phyloP scores from a whole-genome alignment of 768 basidiomycete genomes.

The Russula sp. region DNA sequence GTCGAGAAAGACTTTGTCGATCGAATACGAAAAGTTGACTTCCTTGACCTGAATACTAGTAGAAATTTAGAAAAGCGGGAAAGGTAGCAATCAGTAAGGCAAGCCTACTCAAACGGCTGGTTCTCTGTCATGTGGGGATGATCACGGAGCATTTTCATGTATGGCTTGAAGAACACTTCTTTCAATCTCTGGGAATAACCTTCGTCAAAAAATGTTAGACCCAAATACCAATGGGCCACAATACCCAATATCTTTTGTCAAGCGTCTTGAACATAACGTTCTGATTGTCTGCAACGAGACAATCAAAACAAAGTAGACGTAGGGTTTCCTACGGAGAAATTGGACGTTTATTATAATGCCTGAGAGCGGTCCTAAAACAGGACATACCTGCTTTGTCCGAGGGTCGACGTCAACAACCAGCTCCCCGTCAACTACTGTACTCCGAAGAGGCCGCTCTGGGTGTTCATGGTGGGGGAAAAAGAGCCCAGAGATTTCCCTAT shows the following conservation, averaged over 20 bases:
- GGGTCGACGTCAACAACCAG: slow-evolving; percentile 88
- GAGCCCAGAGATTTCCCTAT: slow-evolving; percentile 65
- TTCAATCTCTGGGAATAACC: slow-evolving; percentile 51
- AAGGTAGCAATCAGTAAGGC: not conserved
- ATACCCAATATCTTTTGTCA: slow-evolving; percentile 84
- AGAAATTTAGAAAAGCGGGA: not conserved
- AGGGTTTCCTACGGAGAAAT: slow-evolving; percentile 54
- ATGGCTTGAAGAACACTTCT: slow-evolving; percentile 79
- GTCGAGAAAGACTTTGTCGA: slow-evolving; percentile 82
- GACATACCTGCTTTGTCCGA: slow-evolving; percentile 54
- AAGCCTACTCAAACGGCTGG: slow-evolving; percentile 78
- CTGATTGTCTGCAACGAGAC: slow-evolving; percentile 76
- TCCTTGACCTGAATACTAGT: slow-evolving; percentile 79
- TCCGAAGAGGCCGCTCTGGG: slow-evolving; percentile 55
- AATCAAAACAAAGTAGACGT: slow-evolving; percentile 87
- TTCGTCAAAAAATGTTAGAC: not conserved
- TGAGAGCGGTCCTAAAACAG: not conserved
- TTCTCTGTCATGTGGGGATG: slow-evolving; percentile 55
- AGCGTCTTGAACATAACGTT: slow-evolving; percentile 82
- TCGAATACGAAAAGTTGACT: slow-evolving; percentile 79
- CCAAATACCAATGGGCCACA: slow-evolving; percentile 25
- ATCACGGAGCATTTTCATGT: slow-evolving; percentile 57
- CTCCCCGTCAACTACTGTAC: slow-evolving; percentile 89
- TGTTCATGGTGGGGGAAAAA: slow-evolving; percentile 88
- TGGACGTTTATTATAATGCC: slow-evolving; percentile 10